phyloP scores from a whole-genome alignment of 768 basidiomycete species.

The Filobasidium floriforme region DNA sequence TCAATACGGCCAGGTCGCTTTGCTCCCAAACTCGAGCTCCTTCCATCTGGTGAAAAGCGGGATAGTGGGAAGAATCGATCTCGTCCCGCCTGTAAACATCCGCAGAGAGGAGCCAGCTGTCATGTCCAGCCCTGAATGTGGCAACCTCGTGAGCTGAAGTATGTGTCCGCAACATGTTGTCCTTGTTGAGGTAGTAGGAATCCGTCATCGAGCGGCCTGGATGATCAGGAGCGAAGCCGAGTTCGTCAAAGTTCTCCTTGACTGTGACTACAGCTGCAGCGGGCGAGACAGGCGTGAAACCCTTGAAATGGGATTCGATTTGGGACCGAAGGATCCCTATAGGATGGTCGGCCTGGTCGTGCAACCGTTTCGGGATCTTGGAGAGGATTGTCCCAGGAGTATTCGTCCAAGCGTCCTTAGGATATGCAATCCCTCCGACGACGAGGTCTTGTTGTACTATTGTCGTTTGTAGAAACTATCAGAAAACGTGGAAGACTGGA shows the following conservation, averaged over 20 bases:
- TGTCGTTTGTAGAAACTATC: not conserved
- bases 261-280: constrained; percentile 85
- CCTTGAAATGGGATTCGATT: constrained; percentile 73
- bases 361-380: constrained; percentile 68
- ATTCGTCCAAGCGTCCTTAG: constrained; percentile 73
- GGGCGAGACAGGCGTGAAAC: constrained; percentile 63
- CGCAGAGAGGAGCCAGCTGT: constrained; percentile 82
- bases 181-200: constrained; percentile 88
- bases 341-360: constrained; percentile 71
- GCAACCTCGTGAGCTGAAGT: constrained; percentile 98
- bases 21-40: constrained; percentile 69
- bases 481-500: not conserved
- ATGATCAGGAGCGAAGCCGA: constrained; percentile 87
- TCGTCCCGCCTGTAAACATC: constrained; percentile 98
- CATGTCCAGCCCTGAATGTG: constrained; percentile 63
- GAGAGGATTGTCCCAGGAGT: constrained; percentile 74
- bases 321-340: constrained; percentile 73
- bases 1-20: constrained; percentile 51
- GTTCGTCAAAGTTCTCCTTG: constrained; percentile 84
- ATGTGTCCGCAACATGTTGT: constrained; percentile 90
- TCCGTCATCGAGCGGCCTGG: constrained; percentile 84
- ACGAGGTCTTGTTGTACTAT: not conserved
- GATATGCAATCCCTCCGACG: constrained; percentile 50
- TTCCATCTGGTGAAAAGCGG: constrained; percentile 98
- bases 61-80: constrained; percentile 92